Evolutionary conservation across 352 stramenopile genomes (phyloP).

Genomic region (Pythium sukuiense): DNA sequence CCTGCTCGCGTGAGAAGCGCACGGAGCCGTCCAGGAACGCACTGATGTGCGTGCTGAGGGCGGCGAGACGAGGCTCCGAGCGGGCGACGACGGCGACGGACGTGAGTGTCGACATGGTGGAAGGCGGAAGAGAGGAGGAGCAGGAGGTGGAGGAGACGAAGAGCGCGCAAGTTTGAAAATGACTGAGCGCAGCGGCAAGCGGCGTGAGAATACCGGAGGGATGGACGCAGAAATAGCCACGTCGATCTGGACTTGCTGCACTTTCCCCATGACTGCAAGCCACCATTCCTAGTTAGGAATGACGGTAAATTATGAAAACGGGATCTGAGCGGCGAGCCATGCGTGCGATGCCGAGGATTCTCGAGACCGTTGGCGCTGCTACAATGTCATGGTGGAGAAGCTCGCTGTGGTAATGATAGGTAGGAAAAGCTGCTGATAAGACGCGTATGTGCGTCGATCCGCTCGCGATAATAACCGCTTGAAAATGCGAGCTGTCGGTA

Average conservation of each 20-base stretch:
- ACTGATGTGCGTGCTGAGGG: neutral
- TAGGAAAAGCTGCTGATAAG: neutral
- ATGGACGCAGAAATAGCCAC: neutral
- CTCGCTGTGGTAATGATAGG: neutral
- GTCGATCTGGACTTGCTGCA: neutral
- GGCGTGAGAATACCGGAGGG: neutral
- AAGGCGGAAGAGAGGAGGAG: neutral
- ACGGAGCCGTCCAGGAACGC: slow-evolving; percentile 15
- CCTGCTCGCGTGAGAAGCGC: slow-evolving; percentile 2
- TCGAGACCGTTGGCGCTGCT: neutral
- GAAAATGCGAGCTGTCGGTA: neutral
- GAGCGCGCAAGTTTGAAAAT: slow-evolving; percentile 1
- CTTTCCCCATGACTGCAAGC: neutral
- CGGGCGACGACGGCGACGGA: slow-evolving; percentile 6
- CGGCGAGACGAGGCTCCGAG: slow-evolving; percentile 5
- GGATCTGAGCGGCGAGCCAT: neutral
- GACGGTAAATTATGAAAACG: neutral
- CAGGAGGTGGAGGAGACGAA: neutral
- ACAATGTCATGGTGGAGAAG: neutral
- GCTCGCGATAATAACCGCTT: neutral
- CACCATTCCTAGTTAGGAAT: slow-evolving; percentile 11
- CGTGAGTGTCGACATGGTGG: slow-evolving; percentile 7
- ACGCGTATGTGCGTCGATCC: neutral
- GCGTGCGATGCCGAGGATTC: neutral
- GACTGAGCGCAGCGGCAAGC: neutral